phyloP scores from a whole-genome alignment of 2,329 filamentous ascomycete species.

The Chaetomium sp. region DNA sequence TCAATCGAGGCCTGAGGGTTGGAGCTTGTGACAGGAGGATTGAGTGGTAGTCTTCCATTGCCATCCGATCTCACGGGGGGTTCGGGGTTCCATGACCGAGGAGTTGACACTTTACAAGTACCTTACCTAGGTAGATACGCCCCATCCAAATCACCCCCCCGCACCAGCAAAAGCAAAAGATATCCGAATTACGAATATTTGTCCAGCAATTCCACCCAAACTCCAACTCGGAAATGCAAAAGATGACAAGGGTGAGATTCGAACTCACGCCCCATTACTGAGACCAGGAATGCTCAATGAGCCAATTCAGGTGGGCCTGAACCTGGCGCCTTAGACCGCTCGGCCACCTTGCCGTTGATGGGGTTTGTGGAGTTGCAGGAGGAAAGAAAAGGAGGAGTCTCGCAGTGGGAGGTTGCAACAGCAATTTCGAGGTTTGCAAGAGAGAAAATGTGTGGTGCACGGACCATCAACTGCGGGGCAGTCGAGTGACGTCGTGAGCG shows the following conservation, averaged over 20 bases:
- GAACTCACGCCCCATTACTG: slow-evolving; percentile 36
- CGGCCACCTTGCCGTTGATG: slow-evolving; percentile 33
- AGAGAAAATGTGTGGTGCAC: slow-evolving; percentile 4
- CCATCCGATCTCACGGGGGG: neutral
- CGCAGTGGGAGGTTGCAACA: neutral
- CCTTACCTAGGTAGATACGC: neutral
- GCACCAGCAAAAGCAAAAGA: neutral
- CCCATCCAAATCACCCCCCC: neutral
- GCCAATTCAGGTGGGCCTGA: slow-evolving; percentile 34
- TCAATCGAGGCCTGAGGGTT: neutral
- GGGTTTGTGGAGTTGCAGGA: neutral
- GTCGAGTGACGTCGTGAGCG: slow-evolving; percentile 12
- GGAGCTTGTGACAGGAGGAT: neutral
- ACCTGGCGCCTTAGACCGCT: slow-evolving; percentile 37
- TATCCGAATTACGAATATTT: too few species aligned
- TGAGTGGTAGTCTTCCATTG: neutral
- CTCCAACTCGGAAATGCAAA: slow-evolving; percentile 2
- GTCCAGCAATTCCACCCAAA: neutral
- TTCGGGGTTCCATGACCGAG: too few species aligned
- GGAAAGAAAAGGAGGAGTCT: neutral
- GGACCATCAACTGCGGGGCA: neutral
- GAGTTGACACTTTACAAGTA: too few species aligned
- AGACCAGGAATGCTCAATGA: slow-evolving; percentile 32
- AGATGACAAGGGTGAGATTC: slow-evolving; percentile 37
- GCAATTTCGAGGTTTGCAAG: neutral